Evolutionary conservation across 441 rosid species (phyloP), one percentile per base, ranked within the genome.

Genomic region (Populus hybrid): DNA sequence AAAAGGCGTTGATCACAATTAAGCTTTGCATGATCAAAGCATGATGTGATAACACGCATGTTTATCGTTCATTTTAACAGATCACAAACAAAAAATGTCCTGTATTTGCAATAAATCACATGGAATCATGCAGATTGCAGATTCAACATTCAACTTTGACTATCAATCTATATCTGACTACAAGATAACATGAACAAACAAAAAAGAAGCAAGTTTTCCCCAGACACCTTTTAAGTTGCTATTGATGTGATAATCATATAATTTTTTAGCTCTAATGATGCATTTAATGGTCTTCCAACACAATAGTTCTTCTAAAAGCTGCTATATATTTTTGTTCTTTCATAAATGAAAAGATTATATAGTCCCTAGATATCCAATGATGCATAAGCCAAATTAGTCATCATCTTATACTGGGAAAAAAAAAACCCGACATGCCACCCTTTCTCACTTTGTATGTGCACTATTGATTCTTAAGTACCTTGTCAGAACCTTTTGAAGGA

Each of bases 401-500:
- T 46, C 18, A 46, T 46, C 57, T 14, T 12, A 14, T 46, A 46
- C 57, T 1, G 6, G 20, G 3, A 4, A 46, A 46, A 46, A 12
- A 46, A 14, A 12, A 46, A 14, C 12, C 12, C 12, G 16, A 40
- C 12, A 40, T 40, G 46, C 14, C 5, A 40, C 50, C 50, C 16
- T 40, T 40, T 40, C 16, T 40, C 14, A 40, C 16, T 40, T 40
- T 4, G 14, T 40, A 40, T 10, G 4, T 4, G 50, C 50, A 40
- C 50, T 10, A 40, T 40, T 40, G 50, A 40, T 40, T 40, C 50
- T 40, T 40, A 40, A 40, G 69, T 88, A 89, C 92, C 95, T 84
- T 86, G 32, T 74, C 79, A 18, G 75, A 68, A 71, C 81, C 78
- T 67, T 76, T 82, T 20, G 35, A n/a, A 66, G 67, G 42, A 82